A percentile compares a stretch with the other conserved stretches of the same genome.
Conservation (phyloP, 495 filamentous ascomycete species). For the Mytilinidion resinicola region DNA sequence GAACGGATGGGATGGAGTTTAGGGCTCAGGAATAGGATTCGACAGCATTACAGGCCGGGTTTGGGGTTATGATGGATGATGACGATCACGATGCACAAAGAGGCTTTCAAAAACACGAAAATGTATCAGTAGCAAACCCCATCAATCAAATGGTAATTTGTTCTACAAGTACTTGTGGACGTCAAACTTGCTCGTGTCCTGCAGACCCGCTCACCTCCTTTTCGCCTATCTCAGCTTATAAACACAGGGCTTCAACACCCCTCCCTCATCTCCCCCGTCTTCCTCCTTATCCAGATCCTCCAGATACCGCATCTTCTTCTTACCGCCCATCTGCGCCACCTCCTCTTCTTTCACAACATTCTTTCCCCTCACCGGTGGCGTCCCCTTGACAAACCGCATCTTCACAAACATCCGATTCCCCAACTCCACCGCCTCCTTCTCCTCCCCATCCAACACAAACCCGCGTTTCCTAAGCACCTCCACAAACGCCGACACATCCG, state of each 20-base stretch:
- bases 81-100: too few species aligned
- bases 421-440: constrained; percentile 60
- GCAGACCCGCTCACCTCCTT: neutral
- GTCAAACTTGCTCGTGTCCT: too few species aligned
- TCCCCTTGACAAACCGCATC: constrained; percentile 84
- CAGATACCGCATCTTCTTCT: constrained; percentile 29
- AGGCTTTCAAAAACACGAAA: too few species aligned
- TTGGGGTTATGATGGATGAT: too few species aligned
- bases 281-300: constrained; percentile 44
- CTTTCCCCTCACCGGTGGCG: constrained; percentile 63
- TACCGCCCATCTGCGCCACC: constrained; percentile 4
- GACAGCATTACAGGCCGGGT: too few species aligned
- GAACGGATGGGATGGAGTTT: too few species aligned
- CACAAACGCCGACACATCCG: constrained; percentile 82
- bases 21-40: too few species aligned
- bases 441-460: constrained; percentile 59
- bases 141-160: too few species aligned
- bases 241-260: constrained; percentile 88
- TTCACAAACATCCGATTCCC: constrained; percentile 97
- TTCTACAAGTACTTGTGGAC: too few species aligned
- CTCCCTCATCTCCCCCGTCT: constrained; percentile 52
- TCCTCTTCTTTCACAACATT: constrained; percentile 39
- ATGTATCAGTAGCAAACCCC: too few species aligned
- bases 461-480: constrained; percentile 71
- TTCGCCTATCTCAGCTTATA: constrained; percentile 71